Conservation (phyloP, 306 rosid species). For the Dryas alaskensis region DNA sequence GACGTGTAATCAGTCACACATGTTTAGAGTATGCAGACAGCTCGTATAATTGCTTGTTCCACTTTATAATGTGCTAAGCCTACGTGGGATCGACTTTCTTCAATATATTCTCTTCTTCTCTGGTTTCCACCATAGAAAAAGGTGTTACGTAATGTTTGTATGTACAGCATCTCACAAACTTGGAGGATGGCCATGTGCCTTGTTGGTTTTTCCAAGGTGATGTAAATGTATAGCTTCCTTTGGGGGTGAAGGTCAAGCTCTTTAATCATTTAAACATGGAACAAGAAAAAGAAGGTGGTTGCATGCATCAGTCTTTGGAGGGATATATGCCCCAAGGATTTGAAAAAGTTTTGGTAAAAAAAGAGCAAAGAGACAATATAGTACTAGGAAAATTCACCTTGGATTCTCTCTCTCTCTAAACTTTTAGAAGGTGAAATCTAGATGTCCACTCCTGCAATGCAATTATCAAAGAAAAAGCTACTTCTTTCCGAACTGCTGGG, state of each 20-base stretch:
- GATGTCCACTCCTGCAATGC: not conserved
- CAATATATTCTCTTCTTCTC: not conserved
- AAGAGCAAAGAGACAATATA: conserved; percentile 14
- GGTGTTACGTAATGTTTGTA: not conserved
- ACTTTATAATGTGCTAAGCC: not conserved
- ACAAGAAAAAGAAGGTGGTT: not conserved
- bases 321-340: not conserved
- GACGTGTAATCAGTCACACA: not conserved
- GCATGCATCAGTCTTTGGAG: conserved; percentile 5
- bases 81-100: not conserved
- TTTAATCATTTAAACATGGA: conserved; percentile 18
- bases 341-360: conserved; percentile 10
- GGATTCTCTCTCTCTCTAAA: conserved; percentile 38
- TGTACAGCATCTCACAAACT: conserved; percentile 7
- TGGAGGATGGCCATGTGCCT: conserved; percentile 4
- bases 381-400: conserved; percentile 26
- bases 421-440: not conserved
- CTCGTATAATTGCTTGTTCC: not conserved
- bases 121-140: not conserved
- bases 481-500: not conserved
- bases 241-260: not conserved
- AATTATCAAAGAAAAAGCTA: not conserved
- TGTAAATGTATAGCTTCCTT: not conserved
- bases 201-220: not conserved
- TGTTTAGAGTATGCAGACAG: not conserved